Base-by-base conservation (phyloP, 116 monocot genomes). In the Trichopus zeylanicus region DNA sequence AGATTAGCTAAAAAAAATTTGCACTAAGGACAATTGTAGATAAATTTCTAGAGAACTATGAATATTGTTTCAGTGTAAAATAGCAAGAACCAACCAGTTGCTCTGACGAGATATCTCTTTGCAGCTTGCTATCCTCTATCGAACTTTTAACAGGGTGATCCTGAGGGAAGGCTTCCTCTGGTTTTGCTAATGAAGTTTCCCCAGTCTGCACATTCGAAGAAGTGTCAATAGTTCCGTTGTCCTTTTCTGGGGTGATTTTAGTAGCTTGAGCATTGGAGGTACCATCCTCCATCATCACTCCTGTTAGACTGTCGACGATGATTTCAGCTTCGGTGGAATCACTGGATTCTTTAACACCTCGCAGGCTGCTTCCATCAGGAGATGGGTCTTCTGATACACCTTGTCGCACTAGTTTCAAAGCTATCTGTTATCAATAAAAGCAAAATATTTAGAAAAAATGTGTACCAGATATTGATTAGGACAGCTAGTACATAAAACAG, bases 371-470 rank as follows among this genome's bases (percentile, higher is more conserved):
- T 22, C 30, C 56, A 28, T 53, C 32, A 64, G 59, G 75, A 38
- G 67, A 51, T 31, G 78, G 82, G 73, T 67, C 75, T n/a, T n/a
- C n/a, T 49, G 84, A 65, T 5, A 81, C 69, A 30, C 74, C 84
- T 70, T 73, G 67, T 37, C 95, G 95, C 7, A 95, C 95, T 54
- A 95, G 84, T 77, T 75, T 75, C 59, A 95, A 54, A 73, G 95
- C 95, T 75, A 95, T 86, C 95, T 88, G 64, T 51, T 20, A 75
- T 42, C 29, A 10, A 73, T 7, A 58, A 5, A 57, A 12, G n/a
- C 1, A 7, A 19, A 60, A 52, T 11, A 33, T 26, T 51, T 52
- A 23, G 31, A 19, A n/a, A n/a, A n/a, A n/a, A 51, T 21, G 48
- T 47, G 29, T 20, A 34, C 51, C 16, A n/a, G n/a, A n/a, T n/a